Conservation (phyloP, 257 asterid genomes). For the Echites panduratus region DNA sequence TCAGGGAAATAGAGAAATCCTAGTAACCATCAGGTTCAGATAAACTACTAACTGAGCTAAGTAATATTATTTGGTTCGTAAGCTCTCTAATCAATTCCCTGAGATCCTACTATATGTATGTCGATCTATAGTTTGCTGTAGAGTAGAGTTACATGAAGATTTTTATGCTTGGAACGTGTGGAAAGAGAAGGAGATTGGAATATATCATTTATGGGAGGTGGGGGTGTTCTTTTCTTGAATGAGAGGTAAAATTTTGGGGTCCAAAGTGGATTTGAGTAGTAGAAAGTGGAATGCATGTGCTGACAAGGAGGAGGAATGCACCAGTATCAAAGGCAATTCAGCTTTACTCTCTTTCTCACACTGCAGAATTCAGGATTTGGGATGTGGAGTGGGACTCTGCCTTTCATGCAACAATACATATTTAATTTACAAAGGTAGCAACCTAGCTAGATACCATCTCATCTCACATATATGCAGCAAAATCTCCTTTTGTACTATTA, state of each 20-base stretch:
- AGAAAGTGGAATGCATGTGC: constrained; percentile 88
- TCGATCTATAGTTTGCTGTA: constrained; percentile 3
- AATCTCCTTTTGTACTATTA: not conserved
- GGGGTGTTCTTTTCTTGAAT: constrained; percentile 53
- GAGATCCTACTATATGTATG: not conserved
- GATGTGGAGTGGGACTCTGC: constrained; percentile 63
- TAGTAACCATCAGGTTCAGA: too few species aligned
- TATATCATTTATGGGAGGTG: constrained; percentile 8
- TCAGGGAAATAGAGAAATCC: too few species aligned
- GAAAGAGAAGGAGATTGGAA: constrained; percentile 18
- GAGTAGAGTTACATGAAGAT: constrained; percentile 1
- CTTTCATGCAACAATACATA: constrained; percentile 53
- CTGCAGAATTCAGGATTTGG: constrained; percentile 28
- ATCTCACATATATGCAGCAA: not conserved
- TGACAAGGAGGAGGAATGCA: constrained; percentile 58
- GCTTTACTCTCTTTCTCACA: constrained; percentile 39
- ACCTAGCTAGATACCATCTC: constrained; percentile 9
- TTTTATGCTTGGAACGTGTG: constrained; percentile 17
- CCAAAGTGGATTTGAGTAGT: constrained; percentile 33
- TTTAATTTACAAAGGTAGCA: constrained; percentile 12
- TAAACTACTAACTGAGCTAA: constrained; percentile 1
- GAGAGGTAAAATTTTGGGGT: constrained; percentile 55
- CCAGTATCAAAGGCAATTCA: constrained; percentile 57
- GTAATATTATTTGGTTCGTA: not conserved
- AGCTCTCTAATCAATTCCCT: constrained; percentile 4